Base-by-base conservation (phyloP, 495 filamentous ascomycete species). In the Terfezia boudieri region DNA sequence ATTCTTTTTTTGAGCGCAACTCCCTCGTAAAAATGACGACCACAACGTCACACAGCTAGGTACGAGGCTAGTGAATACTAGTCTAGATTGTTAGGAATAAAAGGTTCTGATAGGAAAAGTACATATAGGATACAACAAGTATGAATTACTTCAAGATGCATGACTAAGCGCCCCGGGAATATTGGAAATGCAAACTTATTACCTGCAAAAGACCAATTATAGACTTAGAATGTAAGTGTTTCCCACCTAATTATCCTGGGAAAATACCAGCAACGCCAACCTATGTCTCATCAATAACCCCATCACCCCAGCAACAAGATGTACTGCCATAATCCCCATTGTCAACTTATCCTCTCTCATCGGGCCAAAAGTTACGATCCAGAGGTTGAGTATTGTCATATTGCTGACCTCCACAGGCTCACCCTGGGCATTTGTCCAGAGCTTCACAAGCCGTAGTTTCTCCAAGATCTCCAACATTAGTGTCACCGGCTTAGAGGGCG, bases 361-460 rank as follows among this genome's bases (percentile, higher is more conserved):
- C 0, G 92, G 90, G 1, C 90, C 90, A 68, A 85, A 80, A 86
- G 86, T 94, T 26, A 96, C 84, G 51, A 98, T 68, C 90, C 89
- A 98, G 48, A 98, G 73, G 62, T 98, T 98, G 55, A 98, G 66
- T 16, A 96, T 74, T 0, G 90, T 98, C 53, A 98, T 71, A 60
- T 98, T 98, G n/a, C 75, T 82, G 11, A 77, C 89, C 65, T 92
- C 82, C 7, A 76, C 69, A 59, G 95, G 84, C 58, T 73, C 65
- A 0, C 83, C 86, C 26, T 75, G 70, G 57, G 90, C 76, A 50
- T 65, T 73, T 49, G 53, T 56, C 62, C 62, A 64, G 38, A 70
- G 58, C 60, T 74, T 73, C 12, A 94, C 67, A 50, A 98, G 59
- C 55, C 74, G 71, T 41, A 92, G 49, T 49, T 66, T 68, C 55